Evolutionary conservation across 2,329 filamentous ascomycete genomes (phyloP), one percentile per base, ranked within the genome.

Genomic region (Esteya vermicola): DNA sequence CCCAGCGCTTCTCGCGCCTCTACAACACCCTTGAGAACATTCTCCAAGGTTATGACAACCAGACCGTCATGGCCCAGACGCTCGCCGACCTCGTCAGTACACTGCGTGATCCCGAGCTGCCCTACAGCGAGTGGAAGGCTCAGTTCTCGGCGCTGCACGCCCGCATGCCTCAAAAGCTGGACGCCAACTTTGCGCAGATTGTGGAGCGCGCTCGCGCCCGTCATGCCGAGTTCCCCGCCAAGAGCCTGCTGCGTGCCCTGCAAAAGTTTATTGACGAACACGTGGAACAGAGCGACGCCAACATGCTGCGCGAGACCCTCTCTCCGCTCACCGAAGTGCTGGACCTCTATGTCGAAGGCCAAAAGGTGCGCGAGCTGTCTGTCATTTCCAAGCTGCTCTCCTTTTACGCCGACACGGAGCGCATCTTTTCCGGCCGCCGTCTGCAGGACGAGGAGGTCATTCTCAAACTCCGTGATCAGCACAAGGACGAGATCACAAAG

Each of bases 71-170:
- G 89, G 73, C 76, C 38, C 62, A 76, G 44, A 91, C 86, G 2
- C 68, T 98, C 19, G 85, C 84, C 61, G 84, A 91, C 56, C 69
- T 96, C 28, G 78, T 95, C n/a, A 76, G 85, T 44, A 88, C 98
- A 10, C 74, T 98, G 19, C 80, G 89, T 32, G 76, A 94, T 54
- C 78, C 82, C 2, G 88, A 95, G 53, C 72, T 98, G 47, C 91
- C 91, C 2, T 98, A 91, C 57, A 86, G 89, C 58, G 86, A 98
- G 61, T 98, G 89, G 85, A 86, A 82, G 47, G 83, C 89, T 6
- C 86, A 96, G 56, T 91, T 93, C 50, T 93, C 91, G 36, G 91
- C 91, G 19, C 74, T 98, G n/a, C 89, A 96, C 61, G 84, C 88
- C 7, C 83, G 91, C 52, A 98, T 96, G 83, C 91, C 91, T 0